Evolutionary conservation across 352 stramenopile species (phyloP).

Genomic region (Globisporangium megalacanthum): DNA sequence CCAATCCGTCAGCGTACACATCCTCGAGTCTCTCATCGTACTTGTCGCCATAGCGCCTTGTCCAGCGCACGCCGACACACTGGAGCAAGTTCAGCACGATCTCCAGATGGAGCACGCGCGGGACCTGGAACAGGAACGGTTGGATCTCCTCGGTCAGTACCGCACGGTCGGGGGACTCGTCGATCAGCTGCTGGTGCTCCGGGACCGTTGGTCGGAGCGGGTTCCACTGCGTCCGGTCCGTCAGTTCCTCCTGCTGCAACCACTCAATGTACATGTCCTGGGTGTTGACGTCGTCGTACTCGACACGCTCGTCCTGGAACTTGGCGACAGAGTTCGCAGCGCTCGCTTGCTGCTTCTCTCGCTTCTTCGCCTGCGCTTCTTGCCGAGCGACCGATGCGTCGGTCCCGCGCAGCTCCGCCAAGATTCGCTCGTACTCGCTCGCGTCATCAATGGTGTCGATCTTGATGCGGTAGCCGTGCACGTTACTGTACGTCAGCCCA

Average conservation of each 20-base stretch:
- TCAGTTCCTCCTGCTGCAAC: conserved; percentile 34
- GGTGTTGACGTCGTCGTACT: conserved; percentile 24
- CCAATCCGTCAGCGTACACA: conserved; percentile 32
- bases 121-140: conserved; percentile 68
- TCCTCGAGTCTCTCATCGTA: background rate
- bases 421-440: conserved; percentile 68
- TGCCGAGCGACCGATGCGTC: conserved; percentile 30
- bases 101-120: conserved; percentile 18
- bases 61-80: conserved; percentile 28
- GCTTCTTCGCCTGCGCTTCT: conserved; percentile 20
- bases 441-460: conserved; percentile 57
- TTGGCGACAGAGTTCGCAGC: conserved; percentile 18
- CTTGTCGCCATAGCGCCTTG: background rate
- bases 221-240: conserved; percentile 43
- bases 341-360: conserved; percentile 21
- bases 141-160: conserved; percentile 71
- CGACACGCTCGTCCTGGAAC: conserved; percentile 53
- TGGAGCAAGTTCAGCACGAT: conserved; percentile 39
- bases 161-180: conserved; percentile 53
- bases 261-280: conserved; percentile 42
- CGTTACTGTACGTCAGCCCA: conserved; percentile 68
- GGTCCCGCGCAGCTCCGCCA: conserved; percentile 54
- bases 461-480: conserved; percentile 73
- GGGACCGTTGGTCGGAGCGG: conserved; percentile 42
- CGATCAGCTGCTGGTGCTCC: conserved; percentile 44